phyloP scores from a whole-genome alignment of 2,329 filamentous ascomycete genomes.

The Gaeumannomyces sp. region DNA sequence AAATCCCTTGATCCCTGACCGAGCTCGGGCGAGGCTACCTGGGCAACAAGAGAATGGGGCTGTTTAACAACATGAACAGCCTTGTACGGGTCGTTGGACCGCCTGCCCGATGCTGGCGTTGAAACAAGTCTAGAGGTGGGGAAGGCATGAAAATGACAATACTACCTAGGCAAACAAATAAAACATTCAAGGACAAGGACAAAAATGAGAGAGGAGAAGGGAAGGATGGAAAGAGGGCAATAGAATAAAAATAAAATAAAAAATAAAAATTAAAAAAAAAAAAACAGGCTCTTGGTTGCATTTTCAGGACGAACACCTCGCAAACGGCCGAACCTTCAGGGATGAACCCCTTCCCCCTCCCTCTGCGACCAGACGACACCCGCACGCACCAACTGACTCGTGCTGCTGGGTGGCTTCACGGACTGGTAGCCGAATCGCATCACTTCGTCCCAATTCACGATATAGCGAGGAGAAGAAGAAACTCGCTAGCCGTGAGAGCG shows the following conservation, averaged over 20 bases:
- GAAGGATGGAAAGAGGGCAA: background rate
- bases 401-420: background rate
- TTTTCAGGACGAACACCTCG: background rate
- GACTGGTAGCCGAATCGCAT: background rate
- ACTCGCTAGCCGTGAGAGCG: too few species aligned
- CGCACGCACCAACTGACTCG: background rate
- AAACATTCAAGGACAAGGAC: too few species aligned
- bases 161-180: too few species aligned
- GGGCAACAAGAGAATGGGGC: background rate
- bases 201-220: too few species aligned
- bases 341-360: background rate
- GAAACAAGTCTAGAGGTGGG: background rate
- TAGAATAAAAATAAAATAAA: too few species aligned
- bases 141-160: too few species aligned
- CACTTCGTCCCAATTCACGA: background rate
- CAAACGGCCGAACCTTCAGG: background rate
- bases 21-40: background rate
- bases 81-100: background rate
- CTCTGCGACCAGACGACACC: background rate
- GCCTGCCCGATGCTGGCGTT: background rate
- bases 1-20: background rate
- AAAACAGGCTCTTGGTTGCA: background rate
- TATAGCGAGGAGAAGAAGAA: too few species aligned
- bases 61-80: background rate
- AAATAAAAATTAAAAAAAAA: too few species aligned